phyloP scores from a whole-genome alignment of 164 flowering plant genomes.

The Vitis labrusca region DNA sequence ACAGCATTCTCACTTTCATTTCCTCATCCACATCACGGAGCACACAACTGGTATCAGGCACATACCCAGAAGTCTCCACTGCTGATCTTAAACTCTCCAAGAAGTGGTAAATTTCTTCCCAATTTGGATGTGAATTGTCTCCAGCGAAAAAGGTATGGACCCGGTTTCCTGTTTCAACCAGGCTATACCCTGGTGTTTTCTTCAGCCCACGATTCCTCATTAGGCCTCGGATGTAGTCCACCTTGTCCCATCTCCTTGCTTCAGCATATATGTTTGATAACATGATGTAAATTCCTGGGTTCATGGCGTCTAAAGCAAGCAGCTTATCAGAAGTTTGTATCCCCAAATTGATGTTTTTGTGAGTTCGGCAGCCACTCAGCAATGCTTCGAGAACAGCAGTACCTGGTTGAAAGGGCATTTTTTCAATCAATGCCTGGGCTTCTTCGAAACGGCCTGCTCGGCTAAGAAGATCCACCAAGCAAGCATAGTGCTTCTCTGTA shows the following conservation, averaged over 20 bases:
- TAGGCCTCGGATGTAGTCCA: slow-evolving; percentile 33
- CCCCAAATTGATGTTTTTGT: slow-evolving; percentile 39
- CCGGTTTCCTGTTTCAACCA: slow-evolving; percentile 32
- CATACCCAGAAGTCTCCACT: slow-evolving; percentile 36
- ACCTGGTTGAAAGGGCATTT: slow-evolving; percentile 32
- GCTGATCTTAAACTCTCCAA: slow-evolving; percentile 26
- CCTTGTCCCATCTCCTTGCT: slow-evolving; percentile 42
- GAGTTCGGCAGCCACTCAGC: slow-evolving; percentile 40
- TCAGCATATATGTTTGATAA: slow-evolving; percentile 49
- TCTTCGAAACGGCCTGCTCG: slow-evolving; percentile 31
- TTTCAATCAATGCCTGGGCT: slow-evolving; percentile 15
- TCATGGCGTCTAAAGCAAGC: slow-evolving; percentile 33
- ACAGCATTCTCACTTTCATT: slow-evolving; percentile 33
- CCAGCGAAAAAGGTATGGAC: slow-evolving; percentile 42
- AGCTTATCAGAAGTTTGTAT: slow-evolving; percentile 38
- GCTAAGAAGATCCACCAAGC: slow-evolving; percentile 46
- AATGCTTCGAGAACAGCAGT: slow-evolving; percentile 31
- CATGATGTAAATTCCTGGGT: slow-evolving; percentile 42
- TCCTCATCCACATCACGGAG: slow-evolving; percentile 40
- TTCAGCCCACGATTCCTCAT: slow-evolving; percentile 41
- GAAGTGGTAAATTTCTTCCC: slow-evolving; percentile 24
- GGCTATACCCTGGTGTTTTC: slow-evolving; percentile 48
- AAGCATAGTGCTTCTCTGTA: slow-evolving; percentile 40
- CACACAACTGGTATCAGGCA: slow-evolving; percentile 40
- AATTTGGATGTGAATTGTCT: slow-evolving; percentile 38